Conservation (phyloP, 2,329 filamentous ascomycete species). For the Seiridium cupressi region DNA sequence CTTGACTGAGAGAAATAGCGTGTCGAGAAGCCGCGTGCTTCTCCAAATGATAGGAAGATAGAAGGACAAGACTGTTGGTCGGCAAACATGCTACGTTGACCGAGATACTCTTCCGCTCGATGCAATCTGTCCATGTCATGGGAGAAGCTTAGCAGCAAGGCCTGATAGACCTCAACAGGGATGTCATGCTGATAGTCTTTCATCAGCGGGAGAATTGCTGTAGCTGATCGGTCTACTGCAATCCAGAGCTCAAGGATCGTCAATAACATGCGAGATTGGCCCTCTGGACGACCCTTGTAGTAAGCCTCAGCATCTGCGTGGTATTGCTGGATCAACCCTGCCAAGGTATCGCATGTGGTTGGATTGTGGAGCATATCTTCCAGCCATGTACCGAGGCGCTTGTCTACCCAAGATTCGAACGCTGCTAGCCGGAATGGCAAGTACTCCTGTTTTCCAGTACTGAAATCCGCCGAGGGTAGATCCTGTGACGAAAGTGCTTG, state of each 20-base stretch:
- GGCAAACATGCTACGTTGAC: not conserved
- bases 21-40: not conserved
- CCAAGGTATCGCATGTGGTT: not conserved
- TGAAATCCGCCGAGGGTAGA: not conserved
- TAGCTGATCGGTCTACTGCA: not conserved
- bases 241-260: slow-evolving; percentile 3
- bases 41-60: not conserved
- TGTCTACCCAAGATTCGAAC: slow-evolving; percentile 1
- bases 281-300: not conserved
- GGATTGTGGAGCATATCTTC: not conserved
- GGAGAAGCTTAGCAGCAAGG: not conserved
- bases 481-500: not conserved
- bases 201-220: not conserved
- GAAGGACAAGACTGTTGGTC: not conserved
- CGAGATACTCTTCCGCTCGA: not conserved
- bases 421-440: not conserved
- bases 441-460: not conserved
- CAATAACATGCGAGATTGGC: slow-evolving; percentile 6
- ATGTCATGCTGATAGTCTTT: slow-evolving; percentile 1
- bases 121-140: slow-evolving; percentile 2
- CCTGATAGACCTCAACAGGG: not conserved
- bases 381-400: not conserved
- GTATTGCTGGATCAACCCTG: not conserved
- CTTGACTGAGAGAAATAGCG: not conserved
- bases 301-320: not conserved